Evolutionary conservation across 176 grass and related monocot genomes (phyloP).

Genomic region (Alopecurus myosuroides): DNA sequence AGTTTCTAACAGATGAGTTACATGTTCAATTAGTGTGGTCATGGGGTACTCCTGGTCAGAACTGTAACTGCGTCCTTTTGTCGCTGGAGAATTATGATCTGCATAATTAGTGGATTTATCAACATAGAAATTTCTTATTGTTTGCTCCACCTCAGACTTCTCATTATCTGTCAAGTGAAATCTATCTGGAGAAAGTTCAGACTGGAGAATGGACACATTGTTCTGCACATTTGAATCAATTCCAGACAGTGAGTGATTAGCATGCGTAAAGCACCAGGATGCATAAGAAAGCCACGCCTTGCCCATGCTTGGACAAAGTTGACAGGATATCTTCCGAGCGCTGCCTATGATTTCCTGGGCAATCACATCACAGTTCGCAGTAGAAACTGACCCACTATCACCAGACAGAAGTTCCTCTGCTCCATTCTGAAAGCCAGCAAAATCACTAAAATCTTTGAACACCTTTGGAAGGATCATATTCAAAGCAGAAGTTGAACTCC

Average conservation of each 20-base stretch:
- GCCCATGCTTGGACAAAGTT: conserved; percentile 75
- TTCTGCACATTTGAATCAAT: conserved; percentile 43
- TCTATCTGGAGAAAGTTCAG: conserved; percentile 69
- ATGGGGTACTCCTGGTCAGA: conserved; percentile 32
- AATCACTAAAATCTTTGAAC: conserved; percentile 52
- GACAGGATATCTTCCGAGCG: conserved; percentile 56
- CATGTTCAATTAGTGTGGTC: conserved; percentile 53
- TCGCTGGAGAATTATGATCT: conserved; percentile 7
- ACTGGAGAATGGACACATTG: conserved; percentile 56
- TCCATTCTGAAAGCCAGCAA: conserved; percentile 28
- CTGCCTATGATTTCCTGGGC: conserved; percentile 84
- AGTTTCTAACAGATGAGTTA: conserved; percentile 56
- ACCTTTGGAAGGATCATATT: conserved; percentile 53
- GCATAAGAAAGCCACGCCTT: conserved; percentile 97
- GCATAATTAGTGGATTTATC: conserved; percentile 34
- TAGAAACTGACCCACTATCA: conserved; percentile 17
- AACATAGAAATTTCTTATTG: conserved; percentile 51
- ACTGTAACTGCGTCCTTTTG: conserved; percentile 19
- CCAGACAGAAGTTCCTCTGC: conserved; percentile 24
- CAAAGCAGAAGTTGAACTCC: conserved; percentile 37
- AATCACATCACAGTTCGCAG: conserved; percentile 42
- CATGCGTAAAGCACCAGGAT: conserved; percentile 87
- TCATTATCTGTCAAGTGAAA: conserved; percentile 64
- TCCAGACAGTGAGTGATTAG: conserved; percentile 48
- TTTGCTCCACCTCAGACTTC: conserved; percentile 57